Base-by-base conservation (phyloP, 2,329 filamentous ascomycete species). In the Rhynchosporium agropyri region DNA sequence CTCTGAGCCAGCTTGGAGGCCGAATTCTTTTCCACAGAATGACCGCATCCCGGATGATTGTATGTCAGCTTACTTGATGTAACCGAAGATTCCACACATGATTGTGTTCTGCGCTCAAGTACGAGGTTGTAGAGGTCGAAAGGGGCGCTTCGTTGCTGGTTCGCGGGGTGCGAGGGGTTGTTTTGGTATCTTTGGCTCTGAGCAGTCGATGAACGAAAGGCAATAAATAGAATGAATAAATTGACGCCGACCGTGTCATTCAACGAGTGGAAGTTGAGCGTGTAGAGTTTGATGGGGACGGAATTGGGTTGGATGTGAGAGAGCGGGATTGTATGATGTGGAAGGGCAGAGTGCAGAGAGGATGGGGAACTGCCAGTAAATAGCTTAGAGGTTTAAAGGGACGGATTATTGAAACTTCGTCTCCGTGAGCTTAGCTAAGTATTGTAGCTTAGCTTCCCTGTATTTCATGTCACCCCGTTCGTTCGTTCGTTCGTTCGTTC, bases 61-160 rank as follows among this genome's bases (percentile, higher is more conserved):
- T 12, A 12, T 40, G 33, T 4, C 6, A 13, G 54, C 58, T 60
- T 33, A 62, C 60, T 62, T 62, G 60, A 56, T 62, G 46, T 62
- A 62, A 38, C 60, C 60, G 60, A 62, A 62, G 42, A 62, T 62
- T 58, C 60, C 60, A 58, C 60, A 53, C 53, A 62, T 51, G 29
- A 29, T 58, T 45, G 45, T 53, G 28, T 33, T 59, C 46, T 59
- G 33, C 51, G 29, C 33, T 29, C 51, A 40, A 54, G 33, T 36
- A 54, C 26, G 12, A 42, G 36, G 33, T 54, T 38, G 10, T 8
- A 42, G 4, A 54, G 31, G 20, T 42, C 33, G 26, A 38, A 54
- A 54, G 51, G 51, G 57, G 57, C 40, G 45, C 46, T 40, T 45
- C 33, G 48, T 59, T 49, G 38, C 36, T 59, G 12, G 20, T 28